Conservation (phyloP, 306 rosid genomes). For the Leucaena leucocephala region DNA sequence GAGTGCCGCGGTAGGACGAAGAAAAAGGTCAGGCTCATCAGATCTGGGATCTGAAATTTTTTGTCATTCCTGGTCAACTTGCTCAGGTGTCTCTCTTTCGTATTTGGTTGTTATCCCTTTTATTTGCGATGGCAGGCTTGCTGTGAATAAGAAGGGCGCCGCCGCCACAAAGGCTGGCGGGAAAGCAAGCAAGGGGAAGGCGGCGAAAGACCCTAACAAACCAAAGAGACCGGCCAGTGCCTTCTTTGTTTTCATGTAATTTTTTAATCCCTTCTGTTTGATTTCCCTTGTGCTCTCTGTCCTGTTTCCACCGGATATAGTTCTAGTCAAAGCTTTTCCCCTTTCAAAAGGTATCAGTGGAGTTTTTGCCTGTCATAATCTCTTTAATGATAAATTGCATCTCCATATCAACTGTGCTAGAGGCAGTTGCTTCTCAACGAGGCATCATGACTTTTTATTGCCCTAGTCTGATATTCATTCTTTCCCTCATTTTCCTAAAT, state of each 20-base stretch:
- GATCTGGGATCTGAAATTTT: slow-evolving; percentile 50
- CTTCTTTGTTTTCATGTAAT: slow-evolving; percentile 69
- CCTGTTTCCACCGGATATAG: not conserved
- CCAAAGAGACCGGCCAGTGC: slow-evolving; percentile 45
- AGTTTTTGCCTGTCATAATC: not conserved
- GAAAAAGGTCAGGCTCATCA: not conserved
- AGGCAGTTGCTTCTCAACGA: not conserved
- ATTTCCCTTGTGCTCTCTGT: not conserved
- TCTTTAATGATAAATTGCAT: not conserved
- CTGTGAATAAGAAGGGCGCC: slow-evolving; percentile 58
- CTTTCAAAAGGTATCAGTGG: not conserved
- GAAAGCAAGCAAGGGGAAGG: slow-evolving; percentile 30
- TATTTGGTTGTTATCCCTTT: not conserved
- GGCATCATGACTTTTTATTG: not conserved
- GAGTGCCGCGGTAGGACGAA: not conserved
- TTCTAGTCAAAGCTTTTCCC: not conserved
- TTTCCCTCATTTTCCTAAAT: not conserved
- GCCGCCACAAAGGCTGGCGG: slow-evolving; percentile 36
- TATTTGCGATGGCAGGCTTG: slow-evolving; percentile 44
- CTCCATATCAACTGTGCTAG: not conserved
- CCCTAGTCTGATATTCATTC: not conserved
- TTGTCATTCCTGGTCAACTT: not conserved
- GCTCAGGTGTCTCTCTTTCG: not conserved
- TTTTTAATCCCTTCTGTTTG: not conserved
- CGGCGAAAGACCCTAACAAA: slow-evolving; percentile 54